phyloP scores from a whole-genome alignment of 176 grass and related monocot species.

The Oryza meridionalis region DNA sequence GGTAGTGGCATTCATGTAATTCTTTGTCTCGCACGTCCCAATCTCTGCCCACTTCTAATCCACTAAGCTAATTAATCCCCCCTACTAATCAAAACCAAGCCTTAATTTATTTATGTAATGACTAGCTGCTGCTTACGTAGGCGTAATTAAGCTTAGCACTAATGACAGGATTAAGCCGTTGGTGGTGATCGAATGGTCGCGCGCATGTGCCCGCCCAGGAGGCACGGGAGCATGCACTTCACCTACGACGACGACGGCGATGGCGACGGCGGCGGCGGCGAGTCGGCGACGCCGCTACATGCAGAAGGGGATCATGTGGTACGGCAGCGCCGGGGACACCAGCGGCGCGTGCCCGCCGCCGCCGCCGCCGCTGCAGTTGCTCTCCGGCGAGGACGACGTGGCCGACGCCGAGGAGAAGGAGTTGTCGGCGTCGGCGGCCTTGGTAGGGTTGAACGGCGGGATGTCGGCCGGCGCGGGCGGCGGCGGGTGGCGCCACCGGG shows the following conservation, averaged over 20 bases:
- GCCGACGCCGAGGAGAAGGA: slow-evolving; percentile 38
- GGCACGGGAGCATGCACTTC: background rate
- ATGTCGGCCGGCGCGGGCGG: slow-evolving; percentile 60
- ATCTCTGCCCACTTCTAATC: background rate
- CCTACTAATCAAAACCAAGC: background rate
- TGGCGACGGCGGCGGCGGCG: background rate
- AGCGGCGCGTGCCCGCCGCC: background rate
- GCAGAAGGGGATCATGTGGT: slow-evolving; percentile 50
- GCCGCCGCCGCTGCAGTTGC: slow-evolving; percentile 53
- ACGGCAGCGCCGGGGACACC: slow-evolving; percentile 19
- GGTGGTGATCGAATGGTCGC: background rate
- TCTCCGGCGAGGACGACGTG: slow-evolving; percentile 46
- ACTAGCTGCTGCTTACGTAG: background rate
- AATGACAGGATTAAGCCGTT: background rate
- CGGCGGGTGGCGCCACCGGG: slow-evolving; percentile 90
- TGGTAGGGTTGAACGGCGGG: slow-evolving; percentile 59
- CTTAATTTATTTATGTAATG: background rate
- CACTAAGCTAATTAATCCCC: background rate
- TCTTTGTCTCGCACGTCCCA: background rate
- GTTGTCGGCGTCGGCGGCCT: slow-evolving; percentile 29
- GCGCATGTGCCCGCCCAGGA: background rate
- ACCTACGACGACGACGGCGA: background rate
- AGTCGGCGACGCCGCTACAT: slow-evolving; percentile 24
- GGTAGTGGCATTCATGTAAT: background rate
- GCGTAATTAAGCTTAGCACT: background rate